phyloP scores from a whole-genome alignment of 495 filamentous ascomycete species.

The Friedmanniomyces simplex region DNA sequence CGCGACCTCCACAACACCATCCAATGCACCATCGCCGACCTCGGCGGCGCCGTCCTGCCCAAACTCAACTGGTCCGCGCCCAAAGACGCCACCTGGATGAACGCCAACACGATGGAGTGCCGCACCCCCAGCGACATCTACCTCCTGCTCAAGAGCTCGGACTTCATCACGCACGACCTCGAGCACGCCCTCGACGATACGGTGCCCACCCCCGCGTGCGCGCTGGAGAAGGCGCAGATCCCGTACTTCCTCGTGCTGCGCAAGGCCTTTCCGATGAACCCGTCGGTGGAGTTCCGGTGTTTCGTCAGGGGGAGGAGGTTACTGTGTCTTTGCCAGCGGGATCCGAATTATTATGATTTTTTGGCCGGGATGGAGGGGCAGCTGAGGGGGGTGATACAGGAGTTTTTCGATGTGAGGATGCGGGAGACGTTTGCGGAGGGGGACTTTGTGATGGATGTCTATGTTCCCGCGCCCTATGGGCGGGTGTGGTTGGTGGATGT shows the following conservation, averaged over 20 bases:
- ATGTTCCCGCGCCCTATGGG: constrained; percentile 68
- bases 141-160: constrained; percentile 79
- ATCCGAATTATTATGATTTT: constrained; percentile 83
- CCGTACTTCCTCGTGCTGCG: constrained; percentile 68
- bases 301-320: constrained; percentile 75
- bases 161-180: constrained; percentile 88
- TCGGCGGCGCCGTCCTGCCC: constrained; percentile 74
- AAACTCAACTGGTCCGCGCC: constrained; percentile 97
- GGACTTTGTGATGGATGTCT: constrained; percentile 83
- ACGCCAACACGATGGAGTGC: constrained; percentile 83
- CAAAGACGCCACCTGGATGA: constrained; percentile 95
- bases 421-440: constrained; percentile 70
- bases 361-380: constrained; percentile 53
- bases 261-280: constrained; percentile 73
- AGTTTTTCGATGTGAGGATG: constrained; percentile 64
- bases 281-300: constrained; percentile 84
- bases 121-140: constrained; percentile 81
- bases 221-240: constrained; percentile 29
- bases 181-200: constrained; percentile 87
- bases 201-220: constrained; percentile 28
- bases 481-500: constrained; percentile 83
- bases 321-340: constrained; percentile 78
- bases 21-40: constrained; percentile 59
- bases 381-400: constrained; percentile 50
- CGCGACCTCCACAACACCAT: constrained; percentile 66